phyloP scores from a whole-genome alignment of 2,329 filamentous ascomycete species.

The Ophiostoma sp. region DNA sequence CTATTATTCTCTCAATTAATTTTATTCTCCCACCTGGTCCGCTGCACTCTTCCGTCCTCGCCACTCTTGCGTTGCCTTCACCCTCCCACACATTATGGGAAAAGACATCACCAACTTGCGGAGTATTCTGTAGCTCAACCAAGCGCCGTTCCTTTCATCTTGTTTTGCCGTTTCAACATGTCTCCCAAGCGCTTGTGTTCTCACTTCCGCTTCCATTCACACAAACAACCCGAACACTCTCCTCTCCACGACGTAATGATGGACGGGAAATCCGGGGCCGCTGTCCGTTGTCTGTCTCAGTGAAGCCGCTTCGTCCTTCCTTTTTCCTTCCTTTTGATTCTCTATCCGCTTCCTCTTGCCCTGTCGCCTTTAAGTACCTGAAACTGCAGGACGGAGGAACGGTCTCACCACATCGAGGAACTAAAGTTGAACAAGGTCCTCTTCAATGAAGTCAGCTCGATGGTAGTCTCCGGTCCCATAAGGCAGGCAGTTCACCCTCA shows the following conservation, averaged over 20 bases:
- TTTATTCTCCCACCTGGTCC: not conserved
- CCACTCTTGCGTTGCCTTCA: slow-evolving; percentile 5
- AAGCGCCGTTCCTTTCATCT: slow-evolving; percentile 10
- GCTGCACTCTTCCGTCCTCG: not conserved
- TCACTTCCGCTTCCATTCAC: not conserved
- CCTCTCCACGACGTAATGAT: not conserved
- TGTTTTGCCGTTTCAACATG: not conserved
- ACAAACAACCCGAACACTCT: not conserved
- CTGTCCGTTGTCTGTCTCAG: not conserved
- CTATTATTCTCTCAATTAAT: not conserved
- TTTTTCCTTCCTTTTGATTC: not conserved
- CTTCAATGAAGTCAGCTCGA: not conserved
- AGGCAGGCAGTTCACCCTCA: not conserved
- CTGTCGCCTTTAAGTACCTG: not conserved
- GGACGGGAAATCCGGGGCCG: not conserved
- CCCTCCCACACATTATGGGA: not conserved
- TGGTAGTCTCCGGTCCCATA: not conserved
- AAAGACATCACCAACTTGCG: not conserved
- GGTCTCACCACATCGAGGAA: not conserved
- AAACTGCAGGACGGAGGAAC: not conserved
- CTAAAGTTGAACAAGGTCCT: not conserved
- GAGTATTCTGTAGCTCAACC: not conserved
- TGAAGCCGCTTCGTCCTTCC: not conserved
- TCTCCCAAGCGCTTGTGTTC: not conserved
- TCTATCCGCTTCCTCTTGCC: not conserved